phyloP scores from a whole-genome alignment of 2,329 filamentous ascomycete genomes.

The Epichloe sylvatica region DNA sequence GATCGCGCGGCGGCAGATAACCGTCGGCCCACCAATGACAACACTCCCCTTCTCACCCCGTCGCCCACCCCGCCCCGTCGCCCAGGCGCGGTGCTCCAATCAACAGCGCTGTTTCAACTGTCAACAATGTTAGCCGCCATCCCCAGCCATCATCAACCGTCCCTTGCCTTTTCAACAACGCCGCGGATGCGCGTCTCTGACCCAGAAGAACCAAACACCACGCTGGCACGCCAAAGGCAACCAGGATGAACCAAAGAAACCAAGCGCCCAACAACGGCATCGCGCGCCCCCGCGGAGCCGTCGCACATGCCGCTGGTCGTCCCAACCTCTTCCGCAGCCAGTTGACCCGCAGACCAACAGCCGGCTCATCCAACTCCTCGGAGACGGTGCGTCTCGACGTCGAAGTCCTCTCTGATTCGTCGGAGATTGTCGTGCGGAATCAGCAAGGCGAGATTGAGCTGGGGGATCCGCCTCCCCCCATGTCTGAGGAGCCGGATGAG shows the following conservation, averaged over 20 bases:
- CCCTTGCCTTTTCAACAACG: too few relatives aligned
- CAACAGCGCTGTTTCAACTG: too few relatives aligned
- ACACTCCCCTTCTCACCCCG: too few relatives aligned
- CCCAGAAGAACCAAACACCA: background rate
- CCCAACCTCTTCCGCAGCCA: slow-evolving; percentile 46
- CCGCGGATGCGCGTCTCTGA: background rate
- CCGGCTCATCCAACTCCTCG: slow-evolving; percentile 22
- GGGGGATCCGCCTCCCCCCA: slow-evolving; percentile 39
- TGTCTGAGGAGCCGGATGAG: slow-evolving; percentile 40
- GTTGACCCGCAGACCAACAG: slow-evolving; percentile 42
- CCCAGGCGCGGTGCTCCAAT: too few relatives aligned
- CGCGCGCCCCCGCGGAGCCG: slow-evolving; percentile 1
- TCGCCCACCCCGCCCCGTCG: too few relatives aligned
- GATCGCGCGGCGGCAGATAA: too few relatives aligned
- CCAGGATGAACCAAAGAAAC: slow-evolving; percentile 3
- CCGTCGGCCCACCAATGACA: too few relatives aligned
- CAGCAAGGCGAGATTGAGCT: slow-evolving; percentile 49
- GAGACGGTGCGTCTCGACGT: slow-evolving; percentile 37
- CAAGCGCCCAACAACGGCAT: background rate
- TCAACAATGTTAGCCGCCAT: too few relatives aligned
- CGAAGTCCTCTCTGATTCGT: slow-evolving; percentile 29
- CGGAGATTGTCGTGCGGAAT: slow-evolving; percentile 49
- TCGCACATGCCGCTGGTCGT: slow-evolving; percentile 3
- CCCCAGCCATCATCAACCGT: too few relatives aligned
- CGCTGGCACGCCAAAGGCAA: background rate